Conservation (phyloP, 495 filamentous ascomycete genomes). For the Penicillium paradoxum region DNA sequence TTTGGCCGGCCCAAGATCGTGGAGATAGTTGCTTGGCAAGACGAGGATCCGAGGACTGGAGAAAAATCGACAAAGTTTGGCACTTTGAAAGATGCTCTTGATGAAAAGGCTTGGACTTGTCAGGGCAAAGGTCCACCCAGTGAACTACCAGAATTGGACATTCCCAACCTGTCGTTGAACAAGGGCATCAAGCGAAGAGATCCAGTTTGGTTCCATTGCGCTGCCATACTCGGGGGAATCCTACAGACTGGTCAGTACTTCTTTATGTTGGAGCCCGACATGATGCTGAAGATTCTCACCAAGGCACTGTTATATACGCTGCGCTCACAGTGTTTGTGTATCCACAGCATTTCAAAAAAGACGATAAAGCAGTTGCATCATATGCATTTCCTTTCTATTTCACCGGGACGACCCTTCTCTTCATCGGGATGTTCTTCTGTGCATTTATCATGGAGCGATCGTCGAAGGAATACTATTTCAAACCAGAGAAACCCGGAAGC, state of each 20-base stretch:
- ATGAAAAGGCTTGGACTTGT: conserved; percentile 21
- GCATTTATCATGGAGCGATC: conserved; percentile 38
- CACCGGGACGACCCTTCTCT: conserved; percentile 31
- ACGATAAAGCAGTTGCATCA: conserved; percentile 23
- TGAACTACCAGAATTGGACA: conserved; percentile 28
- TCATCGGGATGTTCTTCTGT: conserved; percentile 39
- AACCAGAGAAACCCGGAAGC: conserved; percentile 25
- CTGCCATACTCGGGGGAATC: conserved; percentile 24
- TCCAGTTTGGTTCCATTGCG: conserved; percentile 32
- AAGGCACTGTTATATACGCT: conserved; percentile 33
- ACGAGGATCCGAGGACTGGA: conserved; percentile 13
- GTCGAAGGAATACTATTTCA: conserved; percentile 28
- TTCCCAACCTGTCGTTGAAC: conserved; percentile 46
- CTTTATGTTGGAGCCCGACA: background rate
- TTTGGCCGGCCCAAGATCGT: conserved; percentile 38
- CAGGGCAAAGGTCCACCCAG: background rate
- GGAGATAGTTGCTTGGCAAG: conserved; percentile 37
- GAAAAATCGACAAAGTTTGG: conserved; percentile 20
- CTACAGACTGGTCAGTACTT: conserved; percentile 30
- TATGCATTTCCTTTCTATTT: conserved; percentile 41
- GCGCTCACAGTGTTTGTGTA: conserved; percentile 32
- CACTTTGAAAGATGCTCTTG: conserved; percentile 28
- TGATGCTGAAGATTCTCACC: background rate
- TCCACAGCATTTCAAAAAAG: conserved; percentile 25
- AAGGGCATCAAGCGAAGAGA: conserved; percentile 35